Conservation (phyloP, 23 red algal genomes). For the Gracilaria vermiculophylla region DNA sequence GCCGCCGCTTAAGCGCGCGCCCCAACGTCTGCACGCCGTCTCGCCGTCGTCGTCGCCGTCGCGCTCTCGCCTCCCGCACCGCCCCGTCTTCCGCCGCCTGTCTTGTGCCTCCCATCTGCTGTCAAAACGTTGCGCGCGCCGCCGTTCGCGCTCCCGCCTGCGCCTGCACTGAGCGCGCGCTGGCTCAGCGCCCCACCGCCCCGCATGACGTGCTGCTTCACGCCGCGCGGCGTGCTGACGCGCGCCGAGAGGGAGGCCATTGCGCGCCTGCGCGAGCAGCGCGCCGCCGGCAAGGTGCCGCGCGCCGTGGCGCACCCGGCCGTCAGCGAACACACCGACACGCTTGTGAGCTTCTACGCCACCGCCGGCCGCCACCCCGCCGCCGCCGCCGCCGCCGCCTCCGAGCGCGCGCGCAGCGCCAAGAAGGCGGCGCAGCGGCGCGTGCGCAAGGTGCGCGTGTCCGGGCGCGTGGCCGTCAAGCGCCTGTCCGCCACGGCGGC, state of each 20-base stretch:
- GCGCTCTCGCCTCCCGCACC: neutral
- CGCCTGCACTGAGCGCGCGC: neutral
- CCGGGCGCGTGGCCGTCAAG: neutral
- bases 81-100: constrained; percentile 2
- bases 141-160: neutral
- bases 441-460: neutral
- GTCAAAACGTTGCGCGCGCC: too few relatives aligned
- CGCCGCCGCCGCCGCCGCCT: neutral
- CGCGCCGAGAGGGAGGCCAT: constrained; percentile 48
- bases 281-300: constrained; percentile 15
- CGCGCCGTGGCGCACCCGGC: constrained; percentile 6
- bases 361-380: too few relatives aligned
- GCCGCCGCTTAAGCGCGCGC: constrained; percentile 17
- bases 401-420: neutral
- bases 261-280: constrained; percentile 40
- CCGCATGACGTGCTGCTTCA: constrained; percentile 42
- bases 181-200: too few relatives aligned
- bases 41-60: constrained; percentile 5
- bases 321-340: neutral
- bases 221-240: constrained; percentile 37
- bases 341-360: constrained; percentile 37
- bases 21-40: constrained; percentile 32
- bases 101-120: too few relatives aligned
- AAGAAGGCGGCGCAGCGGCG: neutral
- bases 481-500: neutral